Percentiles rank a stretch among this genome's conserved stretches.
These are phyloP conservation scores for Lachnellula arida DNA, from an alignment of 2,329 filamentous ascomycete species.

Conservation along the genomic window DNA sequence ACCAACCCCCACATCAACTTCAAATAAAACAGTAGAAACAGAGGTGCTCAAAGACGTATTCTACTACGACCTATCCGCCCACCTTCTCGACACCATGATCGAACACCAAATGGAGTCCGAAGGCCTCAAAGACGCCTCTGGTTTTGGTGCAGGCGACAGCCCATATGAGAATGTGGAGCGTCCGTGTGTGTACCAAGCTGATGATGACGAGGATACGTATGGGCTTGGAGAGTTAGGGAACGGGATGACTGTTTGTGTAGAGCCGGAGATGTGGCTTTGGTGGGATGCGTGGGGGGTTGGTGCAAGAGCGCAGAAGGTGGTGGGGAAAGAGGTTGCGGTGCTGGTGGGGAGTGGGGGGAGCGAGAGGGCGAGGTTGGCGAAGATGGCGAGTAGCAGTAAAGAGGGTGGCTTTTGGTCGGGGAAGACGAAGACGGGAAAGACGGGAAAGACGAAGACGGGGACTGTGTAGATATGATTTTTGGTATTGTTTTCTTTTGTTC, in stretches of 20 bases:
- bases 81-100: slow-evolving; percentile 41
- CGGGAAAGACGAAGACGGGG: no score
- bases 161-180: slow-evolving; percentile 17
- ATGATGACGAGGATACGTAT: slow-evolving; percentile 15
- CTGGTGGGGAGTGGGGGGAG: slow-evolving; percentile 18
- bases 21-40: background rate
- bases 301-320: slow-evolving; percentile 32
- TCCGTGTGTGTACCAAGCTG: slow-evolving; percentile 22
- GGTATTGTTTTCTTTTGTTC: no score
- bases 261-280: slow-evolving; percentile 44
- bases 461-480: no score
- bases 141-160: slow-evolving; percentile 36
- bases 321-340: slow-evolving; percentile 31
- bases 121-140: slow-evolving; percentile 40
- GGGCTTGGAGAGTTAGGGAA: slow-evolving; percentile 12
- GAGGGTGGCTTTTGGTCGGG: background rate
- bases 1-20: no score
- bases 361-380: slow-evolving; percentile 7
- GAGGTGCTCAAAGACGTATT: slow-evolving; percentile 33
- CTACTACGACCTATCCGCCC: slow-evolving; percentile 38
- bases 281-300: slow-evolving; percentile 46
- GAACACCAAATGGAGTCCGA: slow-evolving; percentile 44
- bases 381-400: background rate
- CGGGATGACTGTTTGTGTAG: slow-evolving; percentile 34
- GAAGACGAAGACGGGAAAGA: no score